phyloP scores from a whole-genome alignment of 345 rosid species.

The Aethionema arabicum region DNA sequence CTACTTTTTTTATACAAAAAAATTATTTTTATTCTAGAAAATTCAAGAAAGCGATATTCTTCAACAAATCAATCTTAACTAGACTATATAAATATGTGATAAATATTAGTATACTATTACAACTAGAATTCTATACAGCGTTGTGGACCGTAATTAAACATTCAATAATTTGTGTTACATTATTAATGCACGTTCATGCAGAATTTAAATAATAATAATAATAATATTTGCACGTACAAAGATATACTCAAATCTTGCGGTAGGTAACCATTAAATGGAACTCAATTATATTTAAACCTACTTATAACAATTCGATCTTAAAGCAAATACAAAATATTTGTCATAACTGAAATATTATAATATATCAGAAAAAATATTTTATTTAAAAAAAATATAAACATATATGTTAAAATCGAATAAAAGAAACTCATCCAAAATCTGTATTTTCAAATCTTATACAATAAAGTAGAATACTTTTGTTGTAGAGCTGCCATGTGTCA shows the following conservation, averaged over 20 bases:
- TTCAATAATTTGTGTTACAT: slow-evolving; percentile 25
- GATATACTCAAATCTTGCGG: slow-evolving; percentile 19
- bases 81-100: slow-evolving; percentile 2
- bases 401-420: no score
- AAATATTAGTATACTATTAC: background rate
- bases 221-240: slow-evolving; percentile 30
- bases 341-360: no score
- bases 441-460: no score
- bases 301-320: no score
- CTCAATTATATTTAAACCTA: no score
- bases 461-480: no score
- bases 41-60: slow-evolving; percentile 28
- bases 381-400: no score
- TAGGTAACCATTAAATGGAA: slow-evolving; percentile 12
- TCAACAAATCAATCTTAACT: slow-evolving; percentile 28
- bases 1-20: slow-evolving; percentile 22
- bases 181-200: slow-evolving; percentile 37
- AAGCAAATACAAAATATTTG: no score
- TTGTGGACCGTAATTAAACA: slow-evolving; percentile 27
- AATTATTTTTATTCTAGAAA: background rate
- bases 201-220: background rate
- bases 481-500: no score
- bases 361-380: no score
- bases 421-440: no score
- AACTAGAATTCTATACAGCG: slow-evolving; percentile 18